Percentiles rank a stretch among this genome's conserved stretches.
Conservation (phyloP, 164 flowering plant genomes). For the Nymphaea colorata region DNA sequence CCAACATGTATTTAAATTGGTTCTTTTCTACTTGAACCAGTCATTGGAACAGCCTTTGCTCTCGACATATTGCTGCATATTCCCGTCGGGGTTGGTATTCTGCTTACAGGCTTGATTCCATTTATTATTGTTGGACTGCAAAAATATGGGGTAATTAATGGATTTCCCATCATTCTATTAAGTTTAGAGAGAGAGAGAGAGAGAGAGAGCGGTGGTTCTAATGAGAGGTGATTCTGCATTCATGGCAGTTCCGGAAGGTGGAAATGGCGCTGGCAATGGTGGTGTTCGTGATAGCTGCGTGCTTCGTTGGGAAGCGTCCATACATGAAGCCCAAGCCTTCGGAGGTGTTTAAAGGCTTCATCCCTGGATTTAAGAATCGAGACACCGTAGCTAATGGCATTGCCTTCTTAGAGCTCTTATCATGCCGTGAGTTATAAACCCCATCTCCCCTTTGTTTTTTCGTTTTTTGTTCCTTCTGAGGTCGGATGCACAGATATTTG, state of each 20-base stretch:
- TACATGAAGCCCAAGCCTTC: neutral
- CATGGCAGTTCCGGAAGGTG: neutral
- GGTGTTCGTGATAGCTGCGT: neutral
- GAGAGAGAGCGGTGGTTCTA: neutral
- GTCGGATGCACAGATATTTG: no score
- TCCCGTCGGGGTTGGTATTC: conserved; percentile 13
- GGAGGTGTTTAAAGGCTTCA: neutral
- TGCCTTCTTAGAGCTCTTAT: neutral
- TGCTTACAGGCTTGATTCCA: conserved; percentile 10
- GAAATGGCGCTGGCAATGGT: neutral
- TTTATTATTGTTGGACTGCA: conserved; percentile 13
- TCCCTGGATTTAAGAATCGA: neutral
- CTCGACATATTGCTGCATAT: conserved; percentile 10
- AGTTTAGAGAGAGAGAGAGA: neutral
- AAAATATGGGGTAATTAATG: conserved; percentile 10
- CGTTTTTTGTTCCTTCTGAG: no score
- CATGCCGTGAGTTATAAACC: neutral
- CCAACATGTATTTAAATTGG: neutral
- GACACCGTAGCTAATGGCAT: neutral
- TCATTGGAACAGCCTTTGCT: conserved; percentile 15
- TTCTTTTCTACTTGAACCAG: neutral
- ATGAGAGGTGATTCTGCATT: neutral
- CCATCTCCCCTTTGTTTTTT: no score
- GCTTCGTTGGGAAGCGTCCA: neutral
- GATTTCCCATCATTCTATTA: neutral